Conservation (phyloP, 1,139 yeast species). For the Pichia sp. region DNA sequence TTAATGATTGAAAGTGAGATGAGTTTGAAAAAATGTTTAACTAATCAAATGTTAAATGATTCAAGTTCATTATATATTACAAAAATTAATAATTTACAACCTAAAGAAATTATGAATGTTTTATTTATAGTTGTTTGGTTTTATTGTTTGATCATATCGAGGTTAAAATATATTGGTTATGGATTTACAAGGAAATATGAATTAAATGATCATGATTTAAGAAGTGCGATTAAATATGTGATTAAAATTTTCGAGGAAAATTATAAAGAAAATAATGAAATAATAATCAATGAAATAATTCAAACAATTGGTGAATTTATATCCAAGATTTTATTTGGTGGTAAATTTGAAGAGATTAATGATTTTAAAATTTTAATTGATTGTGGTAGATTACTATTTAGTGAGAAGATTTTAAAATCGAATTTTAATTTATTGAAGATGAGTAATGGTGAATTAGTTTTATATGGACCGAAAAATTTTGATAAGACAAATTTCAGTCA, state of each 20-base stretch:
- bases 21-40: constrained; percentile 41
- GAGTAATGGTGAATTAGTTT: constrained; percentile 20
- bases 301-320: constrained; percentile 33
- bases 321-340: constrained; percentile 51
- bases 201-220: constrained; percentile 67
- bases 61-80: constrained; percentile 34
- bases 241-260: constrained; percentile 31
- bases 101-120: constrained; percentile 42
- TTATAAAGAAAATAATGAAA: constrained; percentile 37
- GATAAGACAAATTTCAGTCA: constrained; percentile 14
- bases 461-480: constrained; percentile 45
- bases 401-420: constrained; percentile 30
- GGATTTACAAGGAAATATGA: constrained; percentile 61
- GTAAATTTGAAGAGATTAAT: constrained; percentile 46
- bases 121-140: constrained; percentile 60
- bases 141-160: constrained; percentile 55
- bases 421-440: constrained; percentile 33
- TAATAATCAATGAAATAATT: constrained; percentile 41
- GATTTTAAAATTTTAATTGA: constrained; percentile 35
- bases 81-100: constrained; percentile 21
- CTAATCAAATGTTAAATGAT: constrained; percentile 29
- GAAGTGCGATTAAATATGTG: constrained; percentile 39
- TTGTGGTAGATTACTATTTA: constrained; percentile 31
- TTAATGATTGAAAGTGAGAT: constrained; percentile 55
- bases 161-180: constrained; percentile 52